A percentile compares a stretch with the other conserved stretches of the same genome.
phyloP scores from a whole-genome alignment of 2,329 filamentous ascomycete species.

The Colletotrichum falcatum region DNA sequence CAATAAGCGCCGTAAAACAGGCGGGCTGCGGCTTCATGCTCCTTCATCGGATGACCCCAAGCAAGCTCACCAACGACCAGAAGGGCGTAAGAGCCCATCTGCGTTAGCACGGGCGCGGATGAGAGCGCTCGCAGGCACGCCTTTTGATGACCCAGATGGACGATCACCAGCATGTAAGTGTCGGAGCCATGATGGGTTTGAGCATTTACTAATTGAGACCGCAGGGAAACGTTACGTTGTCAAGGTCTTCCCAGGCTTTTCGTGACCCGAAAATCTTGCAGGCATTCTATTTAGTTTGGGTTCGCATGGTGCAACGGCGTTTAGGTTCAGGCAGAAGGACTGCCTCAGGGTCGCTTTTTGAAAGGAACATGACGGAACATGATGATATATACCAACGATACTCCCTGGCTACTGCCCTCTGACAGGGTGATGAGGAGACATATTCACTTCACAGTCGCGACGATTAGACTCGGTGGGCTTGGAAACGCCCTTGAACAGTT shows the following conservation, averaged over 20 bases:
- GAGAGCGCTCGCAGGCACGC: slow-evolving; percentile 57
- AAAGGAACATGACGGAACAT: slow-evolving; percentile 1
- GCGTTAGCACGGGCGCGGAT: slow-evolving; percentile 59
- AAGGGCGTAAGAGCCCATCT: slow-evolving; percentile 56
- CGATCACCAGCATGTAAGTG: slow-evolving; percentile 55
- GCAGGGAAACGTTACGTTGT: slow-evolving; percentile 58
- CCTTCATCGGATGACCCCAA: slow-evolving; percentile 21
- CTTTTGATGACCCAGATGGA: slow-evolving; percentile 57
- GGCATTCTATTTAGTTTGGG: slow-evolving; percentile 24
- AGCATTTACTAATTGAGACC: not conserved
- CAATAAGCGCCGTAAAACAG: slow-evolving; percentile 28
- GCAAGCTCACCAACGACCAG: slow-evolving; percentile 28
- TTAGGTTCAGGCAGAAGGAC: slow-evolving; percentile 26
- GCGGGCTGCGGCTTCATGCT: slow-evolving; percentile 31
- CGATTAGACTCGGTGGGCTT: slow-evolving; percentile 18
- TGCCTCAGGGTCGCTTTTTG: slow-evolving; percentile 24
- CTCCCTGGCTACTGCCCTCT: not conserved
- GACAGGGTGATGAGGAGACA: slow-evolving; percentile 12
- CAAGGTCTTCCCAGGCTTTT: slow-evolving; percentile 58
- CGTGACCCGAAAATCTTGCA: slow-evolving; percentile 27
- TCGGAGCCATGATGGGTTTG: not conserved
- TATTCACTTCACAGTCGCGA: slow-evolving; percentile 24
- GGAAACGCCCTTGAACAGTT: slow-evolving; percentile 14
- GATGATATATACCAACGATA: slow-evolving; percentile 29
- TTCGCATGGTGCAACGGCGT: slow-evolving; percentile 37